These are phyloP conservation scores for Saussurea involucrata DNA, from an alignment of 129 eudicot genomes.

Conservation along the genomic window DNA sequence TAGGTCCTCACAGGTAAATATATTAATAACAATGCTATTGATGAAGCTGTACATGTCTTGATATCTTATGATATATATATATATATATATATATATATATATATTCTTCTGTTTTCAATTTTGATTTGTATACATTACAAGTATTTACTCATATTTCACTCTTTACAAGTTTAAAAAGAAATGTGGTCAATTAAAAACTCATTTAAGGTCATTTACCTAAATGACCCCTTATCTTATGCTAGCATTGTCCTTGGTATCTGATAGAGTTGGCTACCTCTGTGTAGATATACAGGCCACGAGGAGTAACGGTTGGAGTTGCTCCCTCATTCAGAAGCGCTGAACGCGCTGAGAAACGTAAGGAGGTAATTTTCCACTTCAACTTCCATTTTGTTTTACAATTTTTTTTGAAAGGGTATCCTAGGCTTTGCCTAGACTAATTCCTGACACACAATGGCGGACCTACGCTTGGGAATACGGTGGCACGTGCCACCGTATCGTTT, in stretches of 20 bases:
- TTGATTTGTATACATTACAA: background rate
- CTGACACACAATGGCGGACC: too few species aligned
- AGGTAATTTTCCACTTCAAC: slow-evolving; percentile 41
- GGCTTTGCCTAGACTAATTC: too few species aligned
- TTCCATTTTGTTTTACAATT: background rate
- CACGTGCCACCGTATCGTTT: too few species aligned
- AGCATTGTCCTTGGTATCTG: background rate
- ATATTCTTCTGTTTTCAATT: background rate
- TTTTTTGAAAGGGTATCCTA: too few species aligned
- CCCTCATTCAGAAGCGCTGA: slow-evolving; percentile 59
- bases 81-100: too few species aligned
- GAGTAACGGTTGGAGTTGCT: slow-evolving; percentile 71
- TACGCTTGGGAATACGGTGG: too few species aligned
- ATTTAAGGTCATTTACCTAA: too few species aligned
- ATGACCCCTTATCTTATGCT: too few species aligned
- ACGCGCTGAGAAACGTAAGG: slow-evolving; percentile 75
- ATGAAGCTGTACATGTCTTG: background rate
- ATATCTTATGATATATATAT: background rate
- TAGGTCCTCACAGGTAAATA: slow-evolving; percentile 15
- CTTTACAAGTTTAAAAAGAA: background rate
- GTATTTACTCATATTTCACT: background rate
- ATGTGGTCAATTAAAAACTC: background rate
- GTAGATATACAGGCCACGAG: slow-evolving; percentile 35
- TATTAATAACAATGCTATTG: background rate
- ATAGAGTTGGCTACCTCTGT: slow-evolving; percentile 31